Percentiles rank a stretch among this genome's conserved stretches.
These are phyloP conservation scores for Solanum medicagineum DNA, from an alignment of 257 asterid species.

Conservation along the genomic window DNA sequence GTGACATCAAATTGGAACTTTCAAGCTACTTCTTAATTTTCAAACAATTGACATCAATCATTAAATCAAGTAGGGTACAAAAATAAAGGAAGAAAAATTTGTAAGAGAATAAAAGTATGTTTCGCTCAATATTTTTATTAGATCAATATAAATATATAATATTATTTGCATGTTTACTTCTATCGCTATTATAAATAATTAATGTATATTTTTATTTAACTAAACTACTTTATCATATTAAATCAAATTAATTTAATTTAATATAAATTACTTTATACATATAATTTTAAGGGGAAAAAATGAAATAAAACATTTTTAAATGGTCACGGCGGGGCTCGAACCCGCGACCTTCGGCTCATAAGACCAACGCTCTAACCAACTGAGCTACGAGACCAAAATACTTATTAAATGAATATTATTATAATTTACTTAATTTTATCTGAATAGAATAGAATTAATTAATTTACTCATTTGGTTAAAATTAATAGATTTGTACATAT, in stretches of 20 bases:
- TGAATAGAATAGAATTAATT: too few relatives aligned
- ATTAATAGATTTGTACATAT: not conserved
- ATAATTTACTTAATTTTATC: too few relatives aligned
- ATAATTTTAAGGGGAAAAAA: too few relatives aligned
- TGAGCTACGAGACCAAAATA: constrained; percentile 77
- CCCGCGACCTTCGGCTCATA: constrained; percentile 99
- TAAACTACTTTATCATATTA: not conserved
- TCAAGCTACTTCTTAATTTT: not conserved
- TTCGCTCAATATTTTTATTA: not conserved
- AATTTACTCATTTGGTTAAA: not conserved
- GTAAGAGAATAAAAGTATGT: not conserved
- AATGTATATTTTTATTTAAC: not conserved
- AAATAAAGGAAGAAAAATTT: not conserved
- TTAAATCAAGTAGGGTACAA: not conserved
- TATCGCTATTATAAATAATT: not conserved
- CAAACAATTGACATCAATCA: not conserved
- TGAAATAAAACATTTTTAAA: not conserved
- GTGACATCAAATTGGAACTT: not conserved
- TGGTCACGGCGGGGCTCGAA: constrained; percentile 99
- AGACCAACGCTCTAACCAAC: constrained; percentile 99
- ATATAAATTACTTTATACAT: not conserved
- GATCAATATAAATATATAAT: not conserved
- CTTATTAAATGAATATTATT: too few relatives aligned
- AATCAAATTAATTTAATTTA: not conserved
- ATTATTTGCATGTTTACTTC: not conserved